A percentile compares a stretch with the other conserved stretches of the same genome.
These are phyloP conservation scores for Stevia rebaudiana DNA, from an alignment of 140 eudicot species.

Conservation along the genomic window DNA sequence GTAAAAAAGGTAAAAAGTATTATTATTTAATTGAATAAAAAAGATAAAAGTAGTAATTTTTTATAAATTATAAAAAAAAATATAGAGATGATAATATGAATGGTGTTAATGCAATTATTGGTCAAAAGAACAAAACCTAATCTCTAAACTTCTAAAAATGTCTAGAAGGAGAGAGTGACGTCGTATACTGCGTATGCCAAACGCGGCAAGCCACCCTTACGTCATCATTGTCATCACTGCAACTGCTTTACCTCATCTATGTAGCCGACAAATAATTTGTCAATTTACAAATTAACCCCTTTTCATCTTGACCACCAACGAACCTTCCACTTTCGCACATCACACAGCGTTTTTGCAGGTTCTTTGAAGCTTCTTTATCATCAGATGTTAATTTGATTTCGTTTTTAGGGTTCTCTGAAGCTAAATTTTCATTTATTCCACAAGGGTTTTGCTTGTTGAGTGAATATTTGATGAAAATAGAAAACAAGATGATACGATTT, in stretches of 20 bases:
- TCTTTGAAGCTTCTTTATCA: slow-evolving; percentile 8
- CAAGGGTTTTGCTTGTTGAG: slow-evolving; percentile 27
- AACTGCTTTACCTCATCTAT: slow-evolving; percentile 14
- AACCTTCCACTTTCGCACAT: slow-evolving; percentile 11
- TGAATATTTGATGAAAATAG: slow-evolving; percentile 2
- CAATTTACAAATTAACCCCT: slow-evolving; percentile 22
- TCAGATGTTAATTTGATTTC: background rate
- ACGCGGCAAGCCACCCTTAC: slow-evolving; percentile 24
- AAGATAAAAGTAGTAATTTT: no score
- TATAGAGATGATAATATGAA: no score
- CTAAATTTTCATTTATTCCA: background rate
- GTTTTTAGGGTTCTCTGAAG: slow-evolving; percentile 3
- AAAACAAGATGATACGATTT: background rate
- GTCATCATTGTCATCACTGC: slow-evolving; percentile 9
- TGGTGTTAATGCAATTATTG: slow-evolving; percentile 14
- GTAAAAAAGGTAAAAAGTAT: no score
- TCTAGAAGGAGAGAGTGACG: slow-evolving; percentile 1
- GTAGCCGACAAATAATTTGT: slow-evolving; percentile 12
- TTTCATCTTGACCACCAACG: slow-evolving; percentile 8
- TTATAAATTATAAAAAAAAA: no score
- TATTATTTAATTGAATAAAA: no score
- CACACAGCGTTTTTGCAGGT: background rate
- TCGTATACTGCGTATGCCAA: slow-evolving; percentile 24
- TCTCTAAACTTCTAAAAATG: background rate
- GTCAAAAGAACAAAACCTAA: background rate